phyloP scores from a whole-genome alignment of 495 filamentous ascomycete species.

The Trichoderma parareesei region DNA sequence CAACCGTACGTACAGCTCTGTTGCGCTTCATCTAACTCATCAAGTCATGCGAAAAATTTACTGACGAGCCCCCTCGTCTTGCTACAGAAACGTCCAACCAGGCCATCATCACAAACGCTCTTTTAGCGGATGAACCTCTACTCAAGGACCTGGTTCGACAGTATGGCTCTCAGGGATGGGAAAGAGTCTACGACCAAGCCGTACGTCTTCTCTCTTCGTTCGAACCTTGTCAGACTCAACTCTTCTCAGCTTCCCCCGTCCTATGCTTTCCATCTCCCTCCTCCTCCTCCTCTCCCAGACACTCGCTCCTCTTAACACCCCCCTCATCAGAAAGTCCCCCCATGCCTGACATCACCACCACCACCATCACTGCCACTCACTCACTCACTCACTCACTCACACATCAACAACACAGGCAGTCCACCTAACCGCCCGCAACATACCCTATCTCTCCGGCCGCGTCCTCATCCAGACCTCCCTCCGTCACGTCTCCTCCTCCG shows the following conservation, averaged over 20 bases:
- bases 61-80: background rate
- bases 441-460: conserved; percentile 4
- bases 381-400: background rate
- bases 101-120: conserved; percentile 3
- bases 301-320: too few relatives aligned
- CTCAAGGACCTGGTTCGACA: background rate
- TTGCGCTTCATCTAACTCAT: background rate
- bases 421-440: background rate
- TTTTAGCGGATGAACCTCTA: background rate
- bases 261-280: too few relatives aligned
- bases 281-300: too few relatives aligned
- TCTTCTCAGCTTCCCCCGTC: too few relatives aligned
- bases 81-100: background rate
- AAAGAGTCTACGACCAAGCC: conserved; percentile 4
- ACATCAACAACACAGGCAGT: background rate
- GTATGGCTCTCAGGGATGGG: conserved; percentile 1
- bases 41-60: background rate
- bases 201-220: background rate
- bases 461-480: conserved; percentile 6
- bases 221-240: too few relatives aligned
- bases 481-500: background rate
- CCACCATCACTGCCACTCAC: background rate
- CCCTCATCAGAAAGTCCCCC: background rate
- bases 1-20: background rate
- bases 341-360: too few relatives aligned